These are phyloP conservation scores for Penicillium olsonii DNA, from an alignment of 2,329 filamentous ascomycete genomes.

Conservation along the genomic window DNA sequence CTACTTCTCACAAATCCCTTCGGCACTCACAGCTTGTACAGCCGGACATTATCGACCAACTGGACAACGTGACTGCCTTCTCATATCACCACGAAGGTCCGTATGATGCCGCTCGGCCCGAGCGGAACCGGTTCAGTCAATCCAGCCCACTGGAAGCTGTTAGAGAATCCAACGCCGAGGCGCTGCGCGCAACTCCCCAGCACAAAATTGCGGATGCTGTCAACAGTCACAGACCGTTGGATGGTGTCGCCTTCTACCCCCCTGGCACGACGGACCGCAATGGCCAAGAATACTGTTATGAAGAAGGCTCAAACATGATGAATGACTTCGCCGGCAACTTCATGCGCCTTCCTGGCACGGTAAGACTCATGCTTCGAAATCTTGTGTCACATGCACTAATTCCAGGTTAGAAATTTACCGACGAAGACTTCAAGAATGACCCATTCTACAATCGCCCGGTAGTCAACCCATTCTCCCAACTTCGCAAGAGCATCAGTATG, in stretches of 20 bases:
- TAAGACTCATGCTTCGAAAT: slow-evolving; percentile 50
- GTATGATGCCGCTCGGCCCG: slow-evolving; percentile 77
- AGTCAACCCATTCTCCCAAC: slow-evolving; percentile 30
- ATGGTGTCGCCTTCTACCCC: slow-evolving; percentile 76
- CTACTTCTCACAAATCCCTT: slow-evolving; percentile 18
- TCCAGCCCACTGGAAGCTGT: slow-evolving; percentile 76
- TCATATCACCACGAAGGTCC: slow-evolving; percentile 88
- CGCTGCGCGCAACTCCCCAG: slow-evolving; percentile 75
- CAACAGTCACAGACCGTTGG: slow-evolving; percentile 71
- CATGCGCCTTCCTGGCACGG: slow-evolving; percentile 71
- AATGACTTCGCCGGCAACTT: slow-evolving; percentile 64
- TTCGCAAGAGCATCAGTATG: slow-evolving; percentile 30
- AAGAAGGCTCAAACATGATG: slow-evolving; percentile 87
- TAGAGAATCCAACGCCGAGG: slow-evolving; percentile 69
- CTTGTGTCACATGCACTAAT: background rate
- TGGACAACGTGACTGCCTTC: slow-evolving; percentile 67
- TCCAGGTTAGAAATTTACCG: slow-evolving; percentile 37
- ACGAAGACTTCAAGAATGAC: slow-evolving; percentile 43
- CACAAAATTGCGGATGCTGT: slow-evolving; percentile 78
- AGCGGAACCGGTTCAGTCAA: slow-evolving; percentile 67
- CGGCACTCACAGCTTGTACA: slow-evolving; percentile 47
- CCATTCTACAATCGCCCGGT: slow-evolving; percentile 38
- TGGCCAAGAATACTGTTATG: slow-evolving; percentile 73
- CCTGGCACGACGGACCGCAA: slow-evolving; percentile 68
- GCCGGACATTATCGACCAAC: slow-evolving; percentile 76